Conservation (phyloP, 768 basidiomycete genomes). For the Suillus spraguei region DNA sequence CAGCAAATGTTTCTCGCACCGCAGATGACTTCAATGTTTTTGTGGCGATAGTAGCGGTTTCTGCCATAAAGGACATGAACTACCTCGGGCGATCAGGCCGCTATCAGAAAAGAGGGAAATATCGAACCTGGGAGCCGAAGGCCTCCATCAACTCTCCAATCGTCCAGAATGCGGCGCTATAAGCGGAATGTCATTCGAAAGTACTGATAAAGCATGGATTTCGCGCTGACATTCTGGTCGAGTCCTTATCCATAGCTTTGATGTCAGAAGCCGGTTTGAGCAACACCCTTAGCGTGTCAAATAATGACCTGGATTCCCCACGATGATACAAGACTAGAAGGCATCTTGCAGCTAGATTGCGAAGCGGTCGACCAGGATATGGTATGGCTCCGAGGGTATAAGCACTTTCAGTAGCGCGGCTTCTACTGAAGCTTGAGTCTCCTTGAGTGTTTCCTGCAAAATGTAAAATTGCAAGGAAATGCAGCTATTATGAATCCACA, state of each 20-base stretch:
- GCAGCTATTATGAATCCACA: conserved; percentile 26
- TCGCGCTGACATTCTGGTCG: conserved; percentile 62
- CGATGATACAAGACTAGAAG: conserved; percentile 71
- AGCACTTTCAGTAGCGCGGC: conserved; percentile 68
- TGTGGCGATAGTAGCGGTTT: conserved; percentile 67
- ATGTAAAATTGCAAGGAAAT: conserved; percentile 9
- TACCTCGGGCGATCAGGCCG: conserved; percentile 32
- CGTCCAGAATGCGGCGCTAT: conserved; percentile 81
- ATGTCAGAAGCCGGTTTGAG: conserved; percentile 74
- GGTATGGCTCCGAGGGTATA: conserved; percentile 63
- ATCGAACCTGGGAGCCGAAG: conserved; percentile 80
- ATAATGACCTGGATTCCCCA: conserved; percentile 83
- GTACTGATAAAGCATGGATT: neutral
- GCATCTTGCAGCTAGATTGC: conserved; percentile 79
- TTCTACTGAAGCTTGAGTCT: conserved; percentile 63
- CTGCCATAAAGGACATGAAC: conserved; percentile 96
- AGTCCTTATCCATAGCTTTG: conserved; percentile 65
- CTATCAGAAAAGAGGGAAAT: neutral
- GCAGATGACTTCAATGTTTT: conserved; percentile 73
- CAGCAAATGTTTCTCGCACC: conserved; percentile 44
- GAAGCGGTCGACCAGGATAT: conserved; percentile 83
- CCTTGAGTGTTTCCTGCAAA: conserved; percentile 65
- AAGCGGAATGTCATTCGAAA: conserved; percentile 13
- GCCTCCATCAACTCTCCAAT: conserved; percentile 87
- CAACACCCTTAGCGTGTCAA: conserved; percentile 82